Percentiles rank a stretch among this genome's conserved stretches.
These are phyloP conservation scores for Hordeum vulgare DNA, from an alignment of 176 grass and related monocot genomes.

Conservation along the genomic window MorexV3_pseudomolecules_assembly NC_058521.1:442804236-442804735, in stretches of 20 bases:
- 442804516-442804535: not conserved
- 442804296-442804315: no score
- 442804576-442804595: not conserved
- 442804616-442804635: not conserved
- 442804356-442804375: conserved; percentile 75
- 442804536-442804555: not conserved
- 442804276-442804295: not conserved
- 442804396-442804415: not conserved
- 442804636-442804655: no score
- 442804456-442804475: conserved; percentile 52
- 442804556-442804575: not conserved
- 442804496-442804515: not conserved
- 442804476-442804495: not conserved
- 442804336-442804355: conserved; percentile 54
- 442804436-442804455: conserved; percentile 13
- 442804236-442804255: not conserved
- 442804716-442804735: no score
- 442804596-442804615: not conserved
- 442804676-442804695: no score
- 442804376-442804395: not conserved
- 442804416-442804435: conserved; percentile 9
- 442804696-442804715: no score
- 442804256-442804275: conserved; percentile 13
- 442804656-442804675: no score
- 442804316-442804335: not conserved